Conservation (phyloP, 1,139 yeast genomes). For the Suhomyces coccinellae region DNA sequence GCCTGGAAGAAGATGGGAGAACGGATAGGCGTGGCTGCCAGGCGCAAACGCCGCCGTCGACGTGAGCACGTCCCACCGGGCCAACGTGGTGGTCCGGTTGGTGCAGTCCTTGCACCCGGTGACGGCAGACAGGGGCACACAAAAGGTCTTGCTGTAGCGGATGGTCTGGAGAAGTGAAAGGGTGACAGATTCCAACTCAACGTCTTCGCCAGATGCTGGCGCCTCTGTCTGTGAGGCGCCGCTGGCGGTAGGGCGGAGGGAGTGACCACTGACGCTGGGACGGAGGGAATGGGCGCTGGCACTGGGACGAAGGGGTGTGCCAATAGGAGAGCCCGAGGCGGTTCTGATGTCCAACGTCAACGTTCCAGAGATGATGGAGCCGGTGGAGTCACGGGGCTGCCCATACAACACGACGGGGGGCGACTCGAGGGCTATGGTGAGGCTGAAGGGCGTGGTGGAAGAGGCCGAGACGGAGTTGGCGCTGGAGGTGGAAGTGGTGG, state of each 20-base stretch:
- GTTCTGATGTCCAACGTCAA: conserved; percentile 32
- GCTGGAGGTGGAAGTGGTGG: conserved; percentile 6
- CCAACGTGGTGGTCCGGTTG: conserved; percentile 57
- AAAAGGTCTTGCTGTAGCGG: conserved; percentile 62
- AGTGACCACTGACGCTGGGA: not conserved
- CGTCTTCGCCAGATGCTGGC: conserved; percentile 20
- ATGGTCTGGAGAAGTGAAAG: conserved; percentile 71
- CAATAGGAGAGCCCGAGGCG: not conserved
- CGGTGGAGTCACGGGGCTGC: conserved; percentile 71
- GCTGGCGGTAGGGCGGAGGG: conserved; percentile 7
- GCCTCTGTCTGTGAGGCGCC: conserved; percentile 1
- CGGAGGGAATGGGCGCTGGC: conserved; percentile 3
- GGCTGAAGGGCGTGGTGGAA: conserved; percentile 27
- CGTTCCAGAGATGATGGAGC: conserved; percentile 82
- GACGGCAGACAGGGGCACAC: conserved; percentile 52
- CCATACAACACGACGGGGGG: conserved; percentile 92
- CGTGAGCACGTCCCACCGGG: conserved; percentile 84
- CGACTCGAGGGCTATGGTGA: conserved; percentile 72
- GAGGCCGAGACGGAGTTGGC: not conserved
- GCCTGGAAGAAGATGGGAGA: conserved; percentile 90
- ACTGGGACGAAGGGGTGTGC: conserved; percentile 1
- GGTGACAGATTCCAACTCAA: conserved; percentile 54
- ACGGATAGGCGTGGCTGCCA: conserved; percentile 87
- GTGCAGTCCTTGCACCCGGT: conserved; percentile 60
- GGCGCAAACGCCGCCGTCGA: conserved; percentile 53